Conservation (phyloP, 2,329 filamentous ascomycete genomes). For the Dothideomycetes sp. region DNA sequence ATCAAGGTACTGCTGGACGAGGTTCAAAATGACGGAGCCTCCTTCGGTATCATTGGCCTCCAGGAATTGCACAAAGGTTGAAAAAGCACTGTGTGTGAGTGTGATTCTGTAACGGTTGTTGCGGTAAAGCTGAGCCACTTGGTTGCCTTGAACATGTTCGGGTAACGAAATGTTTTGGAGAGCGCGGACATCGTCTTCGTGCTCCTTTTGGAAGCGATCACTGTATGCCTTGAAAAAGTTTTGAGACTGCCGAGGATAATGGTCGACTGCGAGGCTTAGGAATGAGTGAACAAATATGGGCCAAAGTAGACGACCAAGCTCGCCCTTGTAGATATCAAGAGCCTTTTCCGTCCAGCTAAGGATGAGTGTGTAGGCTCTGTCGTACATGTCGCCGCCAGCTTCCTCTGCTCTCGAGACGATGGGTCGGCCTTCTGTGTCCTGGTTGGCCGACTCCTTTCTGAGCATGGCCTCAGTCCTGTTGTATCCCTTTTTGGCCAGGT, state of each 20-base stretch:
- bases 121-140: constrained; percentile 68
- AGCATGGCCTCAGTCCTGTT: constrained; percentile 86
- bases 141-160: constrained; percentile 66
- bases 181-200: constrained; percentile 66
- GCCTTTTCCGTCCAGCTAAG: constrained; percentile 75
- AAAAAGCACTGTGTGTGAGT: constrained; percentile 74
- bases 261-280: constrained; percentile 63
- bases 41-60: constrained; percentile 78
- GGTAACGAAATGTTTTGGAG: constrained; percentile 66
- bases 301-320: constrained; percentile 81
- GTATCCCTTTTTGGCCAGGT: constrained; percentile 91
- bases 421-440: constrained; percentile 71
- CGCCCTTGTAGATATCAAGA: constrained; percentile 89
- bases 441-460: constrained; percentile 74
- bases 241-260: constrained; percentile 61
- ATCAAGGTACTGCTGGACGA: constrained; percentile 54
- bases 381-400: constrained; percentile 62
- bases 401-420: constrained; percentile 56
- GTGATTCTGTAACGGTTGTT: constrained; percentile 83
- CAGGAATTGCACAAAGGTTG: constrained; percentile 74
- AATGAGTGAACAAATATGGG: constrained; percentile 91
- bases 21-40: constrained; percentile 63
- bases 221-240: constrained; percentile 61
- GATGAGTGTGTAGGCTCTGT: constrained; percentile 48
- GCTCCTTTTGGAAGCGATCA: constrained; percentile 61